These are phyloP conservation scores for Tripterygium wilfordii DNA, from an alignment of 177 flowering plant genomes.

Conservation along the genomic window DNA sequence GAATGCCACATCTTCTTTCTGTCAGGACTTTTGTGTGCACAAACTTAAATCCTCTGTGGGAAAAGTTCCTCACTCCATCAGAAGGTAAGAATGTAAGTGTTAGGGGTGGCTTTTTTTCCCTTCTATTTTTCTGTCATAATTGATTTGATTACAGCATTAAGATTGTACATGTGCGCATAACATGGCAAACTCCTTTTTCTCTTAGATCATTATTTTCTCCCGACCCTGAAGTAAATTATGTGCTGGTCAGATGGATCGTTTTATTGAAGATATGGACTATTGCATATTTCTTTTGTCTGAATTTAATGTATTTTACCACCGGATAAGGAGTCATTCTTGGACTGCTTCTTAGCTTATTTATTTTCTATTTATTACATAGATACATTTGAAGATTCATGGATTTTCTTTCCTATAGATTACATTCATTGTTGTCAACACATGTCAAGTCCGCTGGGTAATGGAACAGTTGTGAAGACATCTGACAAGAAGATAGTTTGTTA, in stretches of 20 bases:
- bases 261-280: too few relatives aligned
- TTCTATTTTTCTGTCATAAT: neutral
- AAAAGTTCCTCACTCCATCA: conserved; percentile 67
- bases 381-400: neutral
- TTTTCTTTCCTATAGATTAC: conserved; percentile 50
- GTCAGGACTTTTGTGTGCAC: conserved; percentile 93
- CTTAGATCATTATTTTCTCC: too few relatives aligned
- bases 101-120: neutral
- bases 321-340: too few relatives aligned
- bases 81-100: conserved; percentile 51
- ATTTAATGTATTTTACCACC: too few relatives aligned
- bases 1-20: conserved; percentile 1
- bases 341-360: too few relatives aligned
- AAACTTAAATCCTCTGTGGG: conserved; percentile 81
- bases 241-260: too few relatives aligned
- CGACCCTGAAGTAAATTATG: too few relatives aligned
- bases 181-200: too few relatives aligned
- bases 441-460: conserved; percentile 92
- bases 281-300: too few relatives aligned
- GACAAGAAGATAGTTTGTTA: conserved; percentile 66
- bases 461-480: conserved; percentile 82
- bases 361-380: too few relatives aligned
- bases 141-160: too few relatives aligned
- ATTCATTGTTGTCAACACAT: conserved; percentile 60
- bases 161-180: too few relatives aligned